Conservation (phyloP, 192 early-diverging fungal genomes). For the Backusella australiensis region DNA sequence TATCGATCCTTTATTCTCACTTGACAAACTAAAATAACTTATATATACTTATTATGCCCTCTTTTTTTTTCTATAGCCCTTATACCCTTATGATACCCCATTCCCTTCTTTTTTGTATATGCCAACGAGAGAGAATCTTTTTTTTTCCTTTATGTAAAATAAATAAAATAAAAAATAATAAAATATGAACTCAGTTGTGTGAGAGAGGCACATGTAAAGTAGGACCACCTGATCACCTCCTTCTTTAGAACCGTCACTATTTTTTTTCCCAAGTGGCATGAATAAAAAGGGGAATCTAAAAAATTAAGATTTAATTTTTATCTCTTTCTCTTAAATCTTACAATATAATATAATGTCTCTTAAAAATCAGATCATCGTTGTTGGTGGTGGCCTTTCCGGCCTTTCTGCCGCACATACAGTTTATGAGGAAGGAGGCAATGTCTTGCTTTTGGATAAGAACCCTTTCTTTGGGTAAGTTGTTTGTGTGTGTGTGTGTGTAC, state of each 20-base stretch:
- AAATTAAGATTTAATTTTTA: neutral
- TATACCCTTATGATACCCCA: neutral
- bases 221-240: slow-evolving; percentile 3
- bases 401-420: slow-evolving; percentile 86
- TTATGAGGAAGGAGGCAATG: slow-evolving; percentile 80
- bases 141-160: slow-evolving; percentile 6
- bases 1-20: slow-evolving; percentile 25
- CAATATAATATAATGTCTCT: slow-evolving; percentile 38
- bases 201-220: slow-evolving; percentile 14
- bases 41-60: neutral
- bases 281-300: slow-evolving; percentile 13
- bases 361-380: slow-evolving; percentile 67
- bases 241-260: slow-evolving; percentile 6
- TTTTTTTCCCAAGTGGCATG: slow-evolving; percentile 10
- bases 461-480: slow-evolving; percentile 69
- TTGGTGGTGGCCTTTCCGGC: slow-evolving; percentile 90
- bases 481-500: neutral
- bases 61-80: neutral
- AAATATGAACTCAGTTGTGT: slow-evolving; percentile 4
- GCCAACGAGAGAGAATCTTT: slow-evolving; percentile 8
- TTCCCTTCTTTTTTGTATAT: slow-evolving; percentile 4
- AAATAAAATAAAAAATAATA: neutral
- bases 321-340: neutral
- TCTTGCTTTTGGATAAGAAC: slow-evolving; percentile 86
- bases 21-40: slow-evolving; percentile 9